Percentiles rank a stretch among this genome's conserved stretches.
These are phyloP conservation scores for Pleurotus ostreatus DNA, from an alignment of 768 basidiomycete species.

Conservation along the genomic window DNA sequence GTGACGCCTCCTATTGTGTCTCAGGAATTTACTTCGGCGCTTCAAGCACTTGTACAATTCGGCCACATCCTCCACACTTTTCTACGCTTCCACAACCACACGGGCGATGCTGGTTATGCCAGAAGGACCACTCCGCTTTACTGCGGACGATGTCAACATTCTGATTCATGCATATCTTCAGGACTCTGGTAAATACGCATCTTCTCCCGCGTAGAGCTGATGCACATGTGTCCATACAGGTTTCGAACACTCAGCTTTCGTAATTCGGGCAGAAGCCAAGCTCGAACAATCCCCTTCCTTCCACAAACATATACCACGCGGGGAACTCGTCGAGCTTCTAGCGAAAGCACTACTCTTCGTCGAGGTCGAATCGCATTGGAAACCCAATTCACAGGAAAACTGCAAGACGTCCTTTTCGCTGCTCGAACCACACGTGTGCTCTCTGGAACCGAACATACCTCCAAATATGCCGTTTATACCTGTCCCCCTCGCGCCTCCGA, in stretches of 20 bases:
- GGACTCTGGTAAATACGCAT: constrained; percentile 59
- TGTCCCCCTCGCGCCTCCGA: constrained; percentile 13
- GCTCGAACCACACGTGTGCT: constrained; percentile 72
- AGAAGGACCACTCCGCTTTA: constrained; percentile 53
- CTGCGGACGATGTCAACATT: constrained; percentile 82
- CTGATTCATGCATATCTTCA: constrained; percentile 81
- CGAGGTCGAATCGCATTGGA: constrained; percentile 85
- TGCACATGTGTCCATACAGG: constrained; percentile 35
- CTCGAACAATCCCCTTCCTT: constrained; percentile 67
- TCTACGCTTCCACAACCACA: neutral
- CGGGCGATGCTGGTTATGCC: constrained; percentile 22
- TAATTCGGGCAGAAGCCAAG: constrained; percentile 69
- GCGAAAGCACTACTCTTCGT: constrained; percentile 76
- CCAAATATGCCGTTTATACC: constrained; percentile 9
- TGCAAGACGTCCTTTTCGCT: constrained; percentile 74
- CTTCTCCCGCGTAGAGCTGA: constrained; percentile 9
- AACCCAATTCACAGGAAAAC: constrained; percentile 54
- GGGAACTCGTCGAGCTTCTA: constrained; percentile 78
- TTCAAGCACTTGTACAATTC: neutral
- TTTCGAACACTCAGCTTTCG: constrained; percentile 78
- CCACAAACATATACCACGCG: constrained; percentile 72
- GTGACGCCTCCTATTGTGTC: constrained; percentile 3
- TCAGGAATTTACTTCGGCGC: neutral
- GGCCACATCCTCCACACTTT: neutral
- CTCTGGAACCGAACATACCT: constrained; percentile 35